Base-by-base conservation (phyloP, 2,329 filamentous ascomycete species). In the Didymella glomerata region DNA sequence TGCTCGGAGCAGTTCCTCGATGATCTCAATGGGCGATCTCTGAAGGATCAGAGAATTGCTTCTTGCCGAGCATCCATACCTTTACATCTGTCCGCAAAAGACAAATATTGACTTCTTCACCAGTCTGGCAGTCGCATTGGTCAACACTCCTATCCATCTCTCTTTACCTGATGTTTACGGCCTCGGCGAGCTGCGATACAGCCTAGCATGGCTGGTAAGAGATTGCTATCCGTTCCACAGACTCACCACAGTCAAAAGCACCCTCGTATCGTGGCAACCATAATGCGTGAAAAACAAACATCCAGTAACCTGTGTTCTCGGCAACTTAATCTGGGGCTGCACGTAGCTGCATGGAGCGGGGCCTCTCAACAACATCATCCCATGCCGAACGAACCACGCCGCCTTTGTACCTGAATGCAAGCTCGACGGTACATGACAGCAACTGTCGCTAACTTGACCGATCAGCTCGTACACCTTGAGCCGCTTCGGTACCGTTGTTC, bases 261-360 rank as follows among this genome's bases (percentile, higher is more conserved):
- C n/a, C 18, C 36, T 40, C 36, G 36, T 40, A 40, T 40, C 36
- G 36, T 40, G 50, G 55, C 49, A 48, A 38, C 46, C 46, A 45
- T 44, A 8, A 48, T 44, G 24, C 18, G 30, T 38, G 48, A 53
- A 46, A 53, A 59, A 36, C 22, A 54, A 54, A 30, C 13, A 22
- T 27, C 32, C 16, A 27, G n/a, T 2, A 38, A 38, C 14, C 36
- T 11, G 18, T 45, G 18, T 50, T 54, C 50, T 46, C 32, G 25
- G 50, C 40, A 38, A 13, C 10, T 24, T 11, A 59, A 50, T 54
- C 18, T 50, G 49, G 30, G 46, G 46, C 27, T 54, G 56, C 56
- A 54, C 47, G 53, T 28, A 24, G 46, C 41, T 54, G 56, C 56
- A 59, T 54, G 13, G 10, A 28, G 56, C 41, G 56, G 50, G 49